phyloP scores from a whole-genome alignment of 805 yeast species.

The Barnettozyma californica region DNA sequence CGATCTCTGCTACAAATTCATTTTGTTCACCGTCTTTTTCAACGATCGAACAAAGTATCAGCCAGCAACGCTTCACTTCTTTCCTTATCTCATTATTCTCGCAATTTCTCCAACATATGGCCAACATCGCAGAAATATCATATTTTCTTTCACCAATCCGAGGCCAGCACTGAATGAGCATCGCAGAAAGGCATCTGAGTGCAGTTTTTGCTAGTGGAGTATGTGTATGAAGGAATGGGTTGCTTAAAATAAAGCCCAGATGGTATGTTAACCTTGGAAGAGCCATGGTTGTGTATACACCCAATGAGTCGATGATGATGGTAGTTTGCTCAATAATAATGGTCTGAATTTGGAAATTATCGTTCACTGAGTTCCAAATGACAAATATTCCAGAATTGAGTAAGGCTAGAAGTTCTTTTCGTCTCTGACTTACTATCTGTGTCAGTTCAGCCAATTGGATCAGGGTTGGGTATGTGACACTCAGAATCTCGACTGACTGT shows the following conservation, averaged over 20 bases:
- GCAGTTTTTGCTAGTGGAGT: constrained; percentile 10
- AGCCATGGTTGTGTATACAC: constrained; percentile 7
- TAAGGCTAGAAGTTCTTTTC: constrained; percentile 10
- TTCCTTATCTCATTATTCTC: constrained; percentile 5
- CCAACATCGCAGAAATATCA: constrained; percentile 20
- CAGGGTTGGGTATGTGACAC: constrained; percentile 15
- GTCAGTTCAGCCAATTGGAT: constrained; percentile 8
- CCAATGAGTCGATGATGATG: constrained; percentile 7
- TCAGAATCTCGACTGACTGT: constrained; percentile 13
- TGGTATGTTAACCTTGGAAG: constrained; percentile 20
- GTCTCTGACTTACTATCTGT: not conserved
- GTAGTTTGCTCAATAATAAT: constrained; percentile 10
- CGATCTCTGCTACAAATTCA: not conserved
- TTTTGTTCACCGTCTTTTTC: constrained; percentile 10
- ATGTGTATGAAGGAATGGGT: constrained; percentile 21
- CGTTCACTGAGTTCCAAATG: constrained; percentile 16
- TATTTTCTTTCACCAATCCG: constrained; percentile 15
- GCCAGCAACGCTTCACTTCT: constrained; percentile 1
- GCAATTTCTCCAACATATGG: constrained; percentile 11
- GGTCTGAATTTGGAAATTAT: constrained; percentile 14
- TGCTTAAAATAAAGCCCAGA: constrained; percentile 17
- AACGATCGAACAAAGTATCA: constrained; percentile 6
- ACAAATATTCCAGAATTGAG: constrained; percentile 18
- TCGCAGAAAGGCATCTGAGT: constrained; percentile 11
- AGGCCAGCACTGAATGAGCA: constrained; percentile 21